phyloP scores from a whole-genome alignment of 352 stramenopile genomes.

The Phytopythium boreale region DNA sequence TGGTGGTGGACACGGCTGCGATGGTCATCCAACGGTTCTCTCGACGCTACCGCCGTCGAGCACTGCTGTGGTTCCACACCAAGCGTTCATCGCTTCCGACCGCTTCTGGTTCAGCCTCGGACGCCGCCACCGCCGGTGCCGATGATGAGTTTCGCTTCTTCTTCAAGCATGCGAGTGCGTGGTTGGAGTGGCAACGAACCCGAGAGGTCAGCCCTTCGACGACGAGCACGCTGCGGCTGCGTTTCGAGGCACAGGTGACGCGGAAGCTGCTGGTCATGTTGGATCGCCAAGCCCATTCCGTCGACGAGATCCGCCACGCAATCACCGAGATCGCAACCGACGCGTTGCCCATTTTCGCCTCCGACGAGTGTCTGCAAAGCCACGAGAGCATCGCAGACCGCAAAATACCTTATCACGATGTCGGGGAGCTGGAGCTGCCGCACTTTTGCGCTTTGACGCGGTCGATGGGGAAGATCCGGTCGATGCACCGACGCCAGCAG shows the following conservation, averaged over 20 bases:
- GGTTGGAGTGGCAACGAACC: conserved; percentile 20
- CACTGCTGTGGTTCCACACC: conserved; percentile 21
- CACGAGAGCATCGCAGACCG: conserved; percentile 10
- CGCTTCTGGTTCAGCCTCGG: neutral
- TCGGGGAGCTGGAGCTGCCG: conserved; percentile 54
- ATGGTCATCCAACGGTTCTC: conserved; percentile 28
- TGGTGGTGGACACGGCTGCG: conserved; percentile 22
- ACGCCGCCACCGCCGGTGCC: neutral
- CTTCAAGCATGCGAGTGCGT: conserved; percentile 41
- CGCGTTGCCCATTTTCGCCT: conserved; percentile 27
- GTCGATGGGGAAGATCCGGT: conserved; percentile 41
- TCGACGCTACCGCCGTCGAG: conserved; percentile 16
- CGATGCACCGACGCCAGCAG: conserved; percentile 40
- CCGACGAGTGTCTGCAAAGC: conserved; percentile 15
- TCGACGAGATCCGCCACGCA: conserved; percentile 23
- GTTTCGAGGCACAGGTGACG: conserved; percentile 41
- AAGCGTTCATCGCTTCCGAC: conserved; percentile 8
- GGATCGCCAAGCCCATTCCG: conserved; percentile 23
- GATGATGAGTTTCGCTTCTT: conserved; percentile 30
- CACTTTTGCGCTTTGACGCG: conserved; percentile 32
- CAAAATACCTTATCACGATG: conserved; percentile 29
- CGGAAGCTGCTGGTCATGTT: conserved; percentile 40
- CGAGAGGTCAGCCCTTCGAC: neutral
- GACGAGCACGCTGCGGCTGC: conserved; percentile 15
- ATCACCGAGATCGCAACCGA: conserved; percentile 35